Evolutionary conservation across 495 filamentous ascomycete genomes (phyloP), one percentile per base, ranked within the genome.

Genomic region (Hypoxylon subgilvum): DNA sequence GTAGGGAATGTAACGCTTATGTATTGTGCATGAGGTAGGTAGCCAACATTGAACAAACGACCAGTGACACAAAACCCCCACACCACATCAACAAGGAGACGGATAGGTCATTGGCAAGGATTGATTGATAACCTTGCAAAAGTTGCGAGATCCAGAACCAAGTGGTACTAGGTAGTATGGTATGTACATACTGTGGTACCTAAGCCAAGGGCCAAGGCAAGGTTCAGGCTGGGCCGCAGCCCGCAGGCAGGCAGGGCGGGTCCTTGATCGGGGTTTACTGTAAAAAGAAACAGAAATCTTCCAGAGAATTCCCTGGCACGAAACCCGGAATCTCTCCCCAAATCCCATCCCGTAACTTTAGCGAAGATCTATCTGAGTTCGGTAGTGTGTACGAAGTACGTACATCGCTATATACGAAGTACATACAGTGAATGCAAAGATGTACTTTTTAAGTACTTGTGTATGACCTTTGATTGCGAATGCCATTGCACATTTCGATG

Each of bases 281-380:
- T 39, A 57, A 57, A 60, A 52, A 48, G 38, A 57, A 57, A 65
- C 55, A 30, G 57, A 61, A 65, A 61, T 57, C 62, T 61, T 61
- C 62, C 57, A 65, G 52, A 61, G 52, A 47, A 56, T 57, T 61
- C 56, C 52, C 48, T 59, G 44, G 27, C 32, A 53, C 49, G 17
- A 52, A 63, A 53, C 53, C 36, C 57, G 57, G 32, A 32, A 60
- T 60, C 48, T 39, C 47, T 44, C 17, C 34, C 56, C 31, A 51
- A 58, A 45, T 38, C 31, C 47, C 49, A 52, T 38, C 54, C 39
- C 32, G 47, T 34, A 43, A 31, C 22, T 58, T 39, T 39, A 46
- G 28, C 25, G 39, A 45, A 55, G 40, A 47, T 45, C 34, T 17
- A 41, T 23, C 22, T 42, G 30, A 21, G 17, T 7, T 31, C 8